Evolutionary conservation across 2,329 filamentous ascomycete genomes (phyloP), one percentile per base, ranked within the genome.

Genomic region (Delphinella strobiligena): DNA sequence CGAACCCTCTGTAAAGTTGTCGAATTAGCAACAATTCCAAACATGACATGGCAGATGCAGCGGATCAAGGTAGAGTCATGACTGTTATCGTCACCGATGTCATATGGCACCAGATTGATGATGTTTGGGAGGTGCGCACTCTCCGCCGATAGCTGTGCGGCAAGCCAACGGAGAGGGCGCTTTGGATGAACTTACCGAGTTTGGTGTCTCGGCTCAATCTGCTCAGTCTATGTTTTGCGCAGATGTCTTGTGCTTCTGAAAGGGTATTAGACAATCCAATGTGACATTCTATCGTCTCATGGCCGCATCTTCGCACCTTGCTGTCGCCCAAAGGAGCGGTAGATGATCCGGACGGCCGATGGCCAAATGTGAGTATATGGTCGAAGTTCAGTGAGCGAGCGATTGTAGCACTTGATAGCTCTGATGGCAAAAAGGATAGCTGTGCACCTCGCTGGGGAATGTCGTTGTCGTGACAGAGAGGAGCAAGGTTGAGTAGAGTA

Each of bases 51-150:
- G 7, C 22, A 7, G 7, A 27, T 27, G 22, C 22, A 7, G 12
- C 22, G 12, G 12, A 7, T 27, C 12, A 12, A 7, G 22, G 19
- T 18, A 18, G 10, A n/a, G 15, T 14, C 29, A 30, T 33, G 34
- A 16, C 17, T 29, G 27, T 33, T 8, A 27, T 22, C 7, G 11
- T 10, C 15, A 27, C 17, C 31, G 24, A 29, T 18, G 17, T n/a
- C n/a, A 29, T 14, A 19, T 37, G 39, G 16, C 7, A 27, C 36
- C 29, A 36, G 34, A 41, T 41, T 41, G 39, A 41, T 41, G 39
- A 34, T 30, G 27, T 33, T 41, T 41, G 39, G 39, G 39, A 33
- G 18, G 31, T 14, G 39, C 30, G 39, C 24, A 34, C 27, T 33
- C 39, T 33, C 15, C 9, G 16, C 11, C 17, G 33, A 40, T 31